Evolutionary conservation across 805 yeast species (phyloP), one percentile per base, ranked within the genome.

Genomic region (Schwanniomyces yamadae): DNA sequence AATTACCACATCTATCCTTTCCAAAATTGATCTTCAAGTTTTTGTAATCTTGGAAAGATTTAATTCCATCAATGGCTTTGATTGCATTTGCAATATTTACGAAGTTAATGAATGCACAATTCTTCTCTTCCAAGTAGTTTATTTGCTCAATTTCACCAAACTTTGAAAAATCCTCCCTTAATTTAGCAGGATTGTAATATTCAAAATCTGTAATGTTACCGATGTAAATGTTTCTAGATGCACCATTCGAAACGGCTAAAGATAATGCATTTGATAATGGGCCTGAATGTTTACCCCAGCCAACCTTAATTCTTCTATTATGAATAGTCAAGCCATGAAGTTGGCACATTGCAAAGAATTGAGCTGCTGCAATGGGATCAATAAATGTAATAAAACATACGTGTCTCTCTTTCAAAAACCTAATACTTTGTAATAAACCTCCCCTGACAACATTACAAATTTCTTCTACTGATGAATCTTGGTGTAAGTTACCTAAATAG

Each of bases 271-370:
- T 84, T 8, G 95, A 82, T 45, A 91, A 71, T 1, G 95, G 89
- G 8, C 98, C 98, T 5, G 95, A 82, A 56, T 91, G 96, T 61
- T 88, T 90, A 31, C 98, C 99, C 98, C 99, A 91, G 14, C 97
- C 96, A 38, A 91, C 89, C 58, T 86, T 87, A 47, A 91, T 83
- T 52, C 90, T 76, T 52, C 95, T 75, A 57, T 82, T 83, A 55
- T 86, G 95, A 41, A 91, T 84, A 13, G 89, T 77, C 41, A 91
- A 69, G 1, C 96, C 96, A 54, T 89, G 95, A 45, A 89, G 69
- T 53, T 88, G 89, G 46, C 95, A 82, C 85, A 87, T 82, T 6
- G 97, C 97, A 61, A 83, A 91, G 58, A 91, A 91, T 62, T 91
- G 98, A 1, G 96, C 96, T 1, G 98, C 98, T 2, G 97, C 95